Evolutionary conservation across 2,329 filamentous ascomycete species (phyloP).

Genomic region (Aspergillus fischeri): DNA sequence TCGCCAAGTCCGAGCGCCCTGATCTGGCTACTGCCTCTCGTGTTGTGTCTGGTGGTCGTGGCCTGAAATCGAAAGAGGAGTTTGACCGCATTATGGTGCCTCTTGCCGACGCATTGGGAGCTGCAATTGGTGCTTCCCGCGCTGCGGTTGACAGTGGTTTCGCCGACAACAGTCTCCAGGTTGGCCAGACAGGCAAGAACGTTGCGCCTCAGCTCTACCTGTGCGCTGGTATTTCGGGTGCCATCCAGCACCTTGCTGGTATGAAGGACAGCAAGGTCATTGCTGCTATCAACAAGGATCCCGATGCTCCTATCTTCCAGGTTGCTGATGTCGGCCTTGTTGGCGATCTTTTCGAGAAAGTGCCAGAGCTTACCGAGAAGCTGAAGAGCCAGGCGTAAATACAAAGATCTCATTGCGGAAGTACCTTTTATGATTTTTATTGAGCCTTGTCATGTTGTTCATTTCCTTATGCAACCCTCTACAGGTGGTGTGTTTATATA

Average conservation of each 20-base stretch:
- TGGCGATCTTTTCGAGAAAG: slow-evolving; percentile 91
- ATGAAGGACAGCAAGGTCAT: slow-evolving; percentile 99
- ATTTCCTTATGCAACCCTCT: slow-evolving; percentile 2
- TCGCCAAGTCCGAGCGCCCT: slow-evolving; percentile 88
- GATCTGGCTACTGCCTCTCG: slow-evolving; percentile 84
- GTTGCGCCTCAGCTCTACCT: slow-evolving; percentile 94
- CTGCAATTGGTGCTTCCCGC: slow-evolving; percentile 91
- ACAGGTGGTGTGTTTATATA: slow-evolving; percentile 4
- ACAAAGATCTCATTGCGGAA: neutral
- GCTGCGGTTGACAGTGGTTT: slow-evolving; percentile 96
- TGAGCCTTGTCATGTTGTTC: slow-evolving; percentile 17
- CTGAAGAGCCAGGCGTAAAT: slow-evolving; percentile 55
- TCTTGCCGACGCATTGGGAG: slow-evolving; percentile 84
- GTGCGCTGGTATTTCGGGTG: slow-evolving; percentile 91
- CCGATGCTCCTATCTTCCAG: slow-evolving; percentile 96
- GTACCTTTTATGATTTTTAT: slow-evolving; percentile 7
- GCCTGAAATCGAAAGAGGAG: slow-evolving; percentile 95
- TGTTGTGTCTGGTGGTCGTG: slow-evolving; percentile 90
- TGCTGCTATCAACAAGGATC: slow-evolving; percentile 96
- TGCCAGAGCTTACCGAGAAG: slow-evolving; percentile 95
- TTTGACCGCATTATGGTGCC: slow-evolving; percentile 92
- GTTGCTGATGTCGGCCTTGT: slow-evolving; percentile 94
- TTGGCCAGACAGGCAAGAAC: slow-evolving; percentile 98
- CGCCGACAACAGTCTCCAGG: slow-evolving; percentile 96
- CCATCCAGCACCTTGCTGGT: slow-evolving; percentile 95